phyloP scores from a whole-genome alignment of 176 grass and related monocot species.

The Bothriochloa decipiens region DNA sequence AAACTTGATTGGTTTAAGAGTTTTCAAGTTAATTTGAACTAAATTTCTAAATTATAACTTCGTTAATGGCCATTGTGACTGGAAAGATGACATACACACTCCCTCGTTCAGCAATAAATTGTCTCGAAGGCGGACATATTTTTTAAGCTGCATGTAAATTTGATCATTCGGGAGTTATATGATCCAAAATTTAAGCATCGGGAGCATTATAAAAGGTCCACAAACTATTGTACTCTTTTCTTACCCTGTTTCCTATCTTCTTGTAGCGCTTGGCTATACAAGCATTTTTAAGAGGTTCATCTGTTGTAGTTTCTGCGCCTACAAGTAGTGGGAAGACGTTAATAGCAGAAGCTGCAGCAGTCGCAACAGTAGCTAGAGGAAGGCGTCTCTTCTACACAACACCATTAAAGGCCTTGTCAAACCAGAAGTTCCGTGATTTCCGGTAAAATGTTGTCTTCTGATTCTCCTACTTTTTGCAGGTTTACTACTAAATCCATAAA shows the following conservation, averaged over 20 bases:
- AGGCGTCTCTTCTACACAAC: slow-evolving; percentile 93
- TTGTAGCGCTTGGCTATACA: slow-evolving; percentile 81
- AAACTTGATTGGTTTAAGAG: background rate
- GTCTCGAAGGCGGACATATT: background rate
- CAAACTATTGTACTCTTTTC: slow-evolving; percentile 25
- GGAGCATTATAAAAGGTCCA: background rate
- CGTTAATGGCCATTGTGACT: background rate
- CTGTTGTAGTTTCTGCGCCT: slow-evolving; percentile 88
- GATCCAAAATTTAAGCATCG: slow-evolving; percentile 9
- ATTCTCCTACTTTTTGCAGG: slow-evolving; percentile 13
- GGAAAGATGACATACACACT: background rate
- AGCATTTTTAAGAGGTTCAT: slow-evolving; percentile 93
- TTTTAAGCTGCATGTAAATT: background rate
- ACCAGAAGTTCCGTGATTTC: slow-evolving; percentile 96
- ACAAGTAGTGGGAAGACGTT: slow-evolving; percentile 98
- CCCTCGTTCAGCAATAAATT: background rate
- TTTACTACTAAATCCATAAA: background rate
- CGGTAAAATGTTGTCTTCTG: slow-evolving; percentile 48
- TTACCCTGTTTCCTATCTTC: slow-evolving; percentile 44
- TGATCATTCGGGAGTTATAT: background rate
- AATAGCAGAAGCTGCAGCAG: slow-evolving; percentile 94
- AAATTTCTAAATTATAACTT: background rate
- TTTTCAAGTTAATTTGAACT: background rate
- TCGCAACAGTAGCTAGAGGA: slow-evolving; percentile 82
- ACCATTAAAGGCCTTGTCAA: slow-evolving; percentile 94